These are phyloP conservation scores for Geranium incanum DNA, from an alignment of 441 rosid species.

Conservation along the genomic window DNA sequence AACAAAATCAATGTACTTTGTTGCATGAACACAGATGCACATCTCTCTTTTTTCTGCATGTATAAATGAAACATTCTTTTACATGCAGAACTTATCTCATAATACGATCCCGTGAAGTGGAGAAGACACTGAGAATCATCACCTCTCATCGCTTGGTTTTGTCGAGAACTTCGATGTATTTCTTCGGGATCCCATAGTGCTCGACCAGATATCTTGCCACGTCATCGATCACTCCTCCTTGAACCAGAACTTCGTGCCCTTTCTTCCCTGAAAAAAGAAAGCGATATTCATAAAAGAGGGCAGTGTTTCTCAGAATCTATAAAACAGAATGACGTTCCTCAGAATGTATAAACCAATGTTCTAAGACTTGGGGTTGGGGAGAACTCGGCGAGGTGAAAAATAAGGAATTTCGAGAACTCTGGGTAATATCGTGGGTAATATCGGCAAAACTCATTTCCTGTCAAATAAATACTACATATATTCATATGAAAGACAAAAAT, in stretches of 20 bases:
- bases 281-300: background rate
- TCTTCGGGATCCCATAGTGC: slow-evolving; percentile 77
- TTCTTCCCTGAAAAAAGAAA: slow-evolving; percentile 63
- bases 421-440: no score
- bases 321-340: no score
- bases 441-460: no score
- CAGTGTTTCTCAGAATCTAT: background rate
- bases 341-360: no score
- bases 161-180: slow-evolving; percentile 79
- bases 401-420: no score
- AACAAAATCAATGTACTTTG: background rate
- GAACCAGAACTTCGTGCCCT: slow-evolving; percentile 79
- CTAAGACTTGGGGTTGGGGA: no score
- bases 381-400: no score
- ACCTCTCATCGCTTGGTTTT: slow-evolving; percentile 64
- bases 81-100: background rate
- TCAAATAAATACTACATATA: no score
- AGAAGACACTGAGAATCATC: slow-evolving; percentile 17
- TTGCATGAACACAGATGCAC: background rate
- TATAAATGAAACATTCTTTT: background rate
- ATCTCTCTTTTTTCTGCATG: background rate
- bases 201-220: slow-evolving; percentile 72
- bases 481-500: no score
- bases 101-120: background rate
- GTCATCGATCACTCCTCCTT: slow-evolving; percentile 87